Base-by-base conservation (phyloP, 2,329 filamentous ascomycete genomes). In the Ceratocystis huliohia region DNA sequence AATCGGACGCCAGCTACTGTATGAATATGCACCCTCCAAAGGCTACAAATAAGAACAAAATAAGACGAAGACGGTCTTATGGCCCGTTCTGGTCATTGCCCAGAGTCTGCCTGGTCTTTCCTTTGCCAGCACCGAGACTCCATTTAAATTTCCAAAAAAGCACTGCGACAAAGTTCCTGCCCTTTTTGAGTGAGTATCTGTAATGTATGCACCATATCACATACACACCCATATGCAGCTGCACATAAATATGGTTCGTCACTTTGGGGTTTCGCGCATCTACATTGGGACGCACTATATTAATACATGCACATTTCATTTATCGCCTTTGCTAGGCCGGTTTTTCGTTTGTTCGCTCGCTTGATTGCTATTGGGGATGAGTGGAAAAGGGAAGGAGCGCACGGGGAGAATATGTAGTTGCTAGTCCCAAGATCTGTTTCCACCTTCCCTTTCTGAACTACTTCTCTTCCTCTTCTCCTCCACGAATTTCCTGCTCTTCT, bases 371-470 rank as follows among this genome's bases (percentile, higher is more conserved):
- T 59, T 8, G 25, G 25, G 28, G 50, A 13, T 25, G 50, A 22
- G n/a, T 56, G 22, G n/a, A 56, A 25, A 15, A 25, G 20, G 15
- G 22, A 59, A 33, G 17, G 25, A n/a, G 28, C 53, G 28, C 53
- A 33, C 28, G 53, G 53, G 13, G 53, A 59, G 28, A 17, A 33
- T 50, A 4, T 22, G 28, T 5, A 30, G 53, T 59, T 30, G 28
- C 53, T 8, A 33, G 13, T 37, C 33, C 53, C 53, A 33, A 41
- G 53, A 50, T 63, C 41, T 46, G 44, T 48, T 63, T 53, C 61
- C 45, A 50, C 48, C n/a, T 59, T 61, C 44, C 44, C 17, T 20
- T 64, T 65, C 48, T 53, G 48, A 20, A 1, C 50, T 28, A 22
- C 46, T 13, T 22, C 30, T 61, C 28, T 65, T 46, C 17, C 53